These are phyloP conservation scores for Clitocybe nebularis DNA, from an alignment of 1,284 basidiomycete species.

Conservation along the genomic window DNA sequence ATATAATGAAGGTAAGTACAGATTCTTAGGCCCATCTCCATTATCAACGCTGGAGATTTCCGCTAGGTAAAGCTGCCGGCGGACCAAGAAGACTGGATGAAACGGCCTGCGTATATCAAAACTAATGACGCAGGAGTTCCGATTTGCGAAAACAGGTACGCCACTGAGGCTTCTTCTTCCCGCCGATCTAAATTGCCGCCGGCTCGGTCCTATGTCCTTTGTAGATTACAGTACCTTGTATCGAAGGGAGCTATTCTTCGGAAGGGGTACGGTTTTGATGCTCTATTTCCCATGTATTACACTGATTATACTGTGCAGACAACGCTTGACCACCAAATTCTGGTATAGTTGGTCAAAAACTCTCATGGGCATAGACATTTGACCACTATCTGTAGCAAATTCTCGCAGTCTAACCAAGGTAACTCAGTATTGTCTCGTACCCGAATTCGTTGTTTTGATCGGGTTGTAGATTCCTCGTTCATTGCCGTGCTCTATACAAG, in stretches of 20 bases:
- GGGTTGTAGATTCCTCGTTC: slow-evolving; percentile 60
- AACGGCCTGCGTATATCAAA: slow-evolving; percentile 77
- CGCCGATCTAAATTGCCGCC: slow-evolving; percentile 21
- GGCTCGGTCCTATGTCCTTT: slow-evolving; percentile 21
- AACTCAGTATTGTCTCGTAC: slow-evolving; percentile 3
- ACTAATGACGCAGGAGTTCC: slow-evolving; percentile 69
- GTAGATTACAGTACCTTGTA: slow-evolving; percentile 76
- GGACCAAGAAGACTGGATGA: slow-evolving; percentile 72
- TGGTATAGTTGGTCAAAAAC: slow-evolving; percentile 42
- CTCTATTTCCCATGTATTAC: slow-evolving; percentile 13
- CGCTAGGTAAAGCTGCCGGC: slow-evolving; percentile 76
- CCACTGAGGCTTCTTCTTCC: slow-evolving; percentile 14
- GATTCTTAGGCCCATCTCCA: slow-evolving; percentile 5
- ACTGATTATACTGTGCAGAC: slow-evolving; percentile 36
- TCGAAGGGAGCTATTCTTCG: slow-evolving; percentile 78
- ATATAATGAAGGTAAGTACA: slow-evolving; percentile 70
- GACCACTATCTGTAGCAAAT: slow-evolving; percentile 53
- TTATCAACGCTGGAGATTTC: no score
- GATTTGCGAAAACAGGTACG: slow-evolving; percentile 78
- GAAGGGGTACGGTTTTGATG: slow-evolving; percentile 55
- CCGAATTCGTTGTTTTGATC: background rate
- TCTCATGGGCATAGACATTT: slow-evolving; percentile 14
- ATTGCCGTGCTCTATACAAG: slow-evolving; percentile 76
- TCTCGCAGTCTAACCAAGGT: slow-evolving; percentile 66
- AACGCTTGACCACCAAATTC: slow-evolving; percentile 74